Evolutionary conservation across 139 green algal genomes (phyloP), one percentile per base, ranked within the genome.

Genomic region (Picochlorum sp.): DNA sequence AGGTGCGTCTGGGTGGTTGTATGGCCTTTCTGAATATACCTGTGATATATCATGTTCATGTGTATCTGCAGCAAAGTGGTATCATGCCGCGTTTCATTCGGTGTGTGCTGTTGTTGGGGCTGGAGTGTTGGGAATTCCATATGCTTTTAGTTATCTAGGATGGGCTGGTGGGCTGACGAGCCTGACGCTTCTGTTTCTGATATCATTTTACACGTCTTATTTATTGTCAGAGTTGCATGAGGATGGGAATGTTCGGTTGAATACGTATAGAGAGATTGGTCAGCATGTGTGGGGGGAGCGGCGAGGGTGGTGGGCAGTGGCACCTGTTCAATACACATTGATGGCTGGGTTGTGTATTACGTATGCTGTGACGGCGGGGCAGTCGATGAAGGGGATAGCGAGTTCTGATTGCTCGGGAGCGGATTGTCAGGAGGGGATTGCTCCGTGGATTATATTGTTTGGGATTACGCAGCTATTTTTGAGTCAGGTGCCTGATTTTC

Each of bases 321-420:
- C 26, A 11, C 50, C 67, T 0, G 50, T 77, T 20, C 78, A 87
- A 67, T 81, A 47, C 51, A 66, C 51, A 15, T 63, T 74, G 31
- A 70, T 77, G 62, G 30, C 81, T 21, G 79, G 81, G 10, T 77
- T 85, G 11, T 72, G 70, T 15, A 78, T 83, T 45, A 77, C 79
- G 0, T 87, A 87, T 68, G 69, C 61, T 6, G 76, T 86, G 2
- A 83, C 81, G 16, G 81, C 81, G 16, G 81, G 81, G 20, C 76
- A 84, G 59, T 81, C 74, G 54, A 44, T 83, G 10, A 76, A 82
- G 62, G 77, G 71, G 9, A 4, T 69, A 11, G 50, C 41, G 28
- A 60, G 45, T 21, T 44, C 57, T 15, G 49, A 64, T 13, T 72
- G 73, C 38, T 54, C 11, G 24, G 68, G 69, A 20, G 45, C 60